Base-by-base conservation (phyloP, 192 early-diverging fungal genomes). In the Coemansia sp. region DNA sequence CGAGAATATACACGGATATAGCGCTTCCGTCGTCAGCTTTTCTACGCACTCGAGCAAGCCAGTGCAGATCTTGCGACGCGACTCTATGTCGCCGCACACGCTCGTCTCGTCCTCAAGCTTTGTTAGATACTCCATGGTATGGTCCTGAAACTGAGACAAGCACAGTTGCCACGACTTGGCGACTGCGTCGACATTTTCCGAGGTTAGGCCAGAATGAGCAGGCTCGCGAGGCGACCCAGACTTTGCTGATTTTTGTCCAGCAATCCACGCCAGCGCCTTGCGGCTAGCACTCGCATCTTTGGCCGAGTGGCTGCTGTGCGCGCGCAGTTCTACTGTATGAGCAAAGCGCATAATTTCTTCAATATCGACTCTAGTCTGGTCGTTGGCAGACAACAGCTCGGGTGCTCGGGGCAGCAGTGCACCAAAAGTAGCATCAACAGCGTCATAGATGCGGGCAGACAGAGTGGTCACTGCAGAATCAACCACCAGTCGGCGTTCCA, bases 381-480 rank as follows among this genome's bases (percentile, higher is more conserved):
- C 76, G 42, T 24, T 36, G 38, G 11, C 58, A 14, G 64, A 61
- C n/a, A 70, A 60, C 49, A 67, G 37, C 25, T 51, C 44, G n/a
- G 71, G 25, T 4, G 76, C 67, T 0, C 44, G 40, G 0, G 76
- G 76, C 24, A 79, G 64, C 61, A 79, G 47, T 0, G 71, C 64
- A 15, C 37, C 46, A 54, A 60, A 68, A 10, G 66, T 68, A 2
- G 61, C 46, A 40, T 71, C 65, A 5, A 70, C 36, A 1, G 63
- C 61, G 24, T 62, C 76, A n/a, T 64, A 56, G 3, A 68, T 66
- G 14, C 64, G 68, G 0, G 70, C 65, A 0, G 76, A 63, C 49
- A 79, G 58, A 8, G 71, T 71, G 9, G 71, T 70, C 11, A 79
- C 71, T 0, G 76, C 71, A n/a, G 71, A 79, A 46, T 79, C 76